Evolutionary conservation across 495 filamentous ascomycete species (phyloP), one percentile per base, ranked within the genome.

Genomic region (Penicillium macrosclerotiorum): DNA sequence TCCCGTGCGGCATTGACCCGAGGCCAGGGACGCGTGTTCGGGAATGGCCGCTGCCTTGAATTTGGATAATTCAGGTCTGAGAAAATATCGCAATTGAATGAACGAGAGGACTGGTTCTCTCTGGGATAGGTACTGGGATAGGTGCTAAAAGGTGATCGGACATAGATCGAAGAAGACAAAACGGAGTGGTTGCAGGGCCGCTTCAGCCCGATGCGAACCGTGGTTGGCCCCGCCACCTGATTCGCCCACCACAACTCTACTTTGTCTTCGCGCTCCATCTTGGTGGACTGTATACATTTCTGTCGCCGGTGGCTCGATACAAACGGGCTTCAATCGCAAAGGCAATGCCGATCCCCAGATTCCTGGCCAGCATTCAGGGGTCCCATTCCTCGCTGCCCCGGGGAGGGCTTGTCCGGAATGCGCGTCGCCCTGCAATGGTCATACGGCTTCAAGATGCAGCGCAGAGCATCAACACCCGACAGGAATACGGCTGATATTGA

Each of bases 21-120:
- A 44, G 35, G 17, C 14, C 2, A 24, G 44, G 47, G 52, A 64
- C 63, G 63, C 63, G 63, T 67, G 51, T 57, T 50, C 47, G 46
- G 47, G 55, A 64, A 62, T 63, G 50, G 51, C 37, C 31, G 37
- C 25, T 29, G 20, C 13, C 19, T 29, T 41, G 11, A 44, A 19
- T 12, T 44, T 23, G 11, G 8, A 24, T 9, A 3, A 14, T 38
- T 12, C 11, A 18, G 12, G 29, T 23, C 3, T 37, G 20, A n/a
- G n/a, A 34, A 33, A 42, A 33, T 42, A 42, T 42, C 18, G 19
- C 29, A 33, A 11, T 23, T 31, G 3, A 17, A n/a, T n/a, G n/a
- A n/a, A n/a, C n/a, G n/a, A n/a, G n/a, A n/a, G n/a, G n/a, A n/a
- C n/a, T n/a, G n/a, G n/a, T n/a, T n/a, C n/a, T n/a, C n/a, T n/a